These are phyloP conservation scores for Rhizopus sp. DNA, from an alignment of 371 early-diverging fungal genomes.

Conservation along the genomic window DNA sequence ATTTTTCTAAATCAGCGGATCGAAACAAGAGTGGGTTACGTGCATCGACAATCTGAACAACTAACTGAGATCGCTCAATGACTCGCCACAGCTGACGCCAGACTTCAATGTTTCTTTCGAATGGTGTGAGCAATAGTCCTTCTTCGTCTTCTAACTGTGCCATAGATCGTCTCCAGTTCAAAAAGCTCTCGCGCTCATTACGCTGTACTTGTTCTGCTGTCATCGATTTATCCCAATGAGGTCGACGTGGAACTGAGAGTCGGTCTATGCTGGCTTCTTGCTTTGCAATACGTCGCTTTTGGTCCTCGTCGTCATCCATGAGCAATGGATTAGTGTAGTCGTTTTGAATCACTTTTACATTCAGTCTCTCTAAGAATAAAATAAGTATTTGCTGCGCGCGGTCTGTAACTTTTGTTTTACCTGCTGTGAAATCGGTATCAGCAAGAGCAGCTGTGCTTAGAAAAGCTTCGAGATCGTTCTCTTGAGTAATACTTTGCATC, in stretches of 20 bases:
- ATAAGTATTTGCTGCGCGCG: background rate
- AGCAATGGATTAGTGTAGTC: constrained; percentile 83
- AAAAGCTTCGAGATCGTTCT: constrained; percentile 95
- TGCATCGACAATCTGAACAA: constrained; percentile 99
- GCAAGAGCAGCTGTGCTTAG: constrained; percentile 93
- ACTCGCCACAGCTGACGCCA: constrained; percentile 99
- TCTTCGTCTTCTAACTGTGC: constrained; percentile 90
- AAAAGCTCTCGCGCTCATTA: constrained; percentile 82
- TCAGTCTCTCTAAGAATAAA: constrained; percentile 66
- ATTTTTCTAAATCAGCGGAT: constrained; percentile 88
- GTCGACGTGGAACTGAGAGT: constrained; percentile 86
- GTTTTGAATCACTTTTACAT: constrained; percentile 83
- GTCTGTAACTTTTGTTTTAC: constrained; percentile 33
- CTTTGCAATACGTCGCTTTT: constrained; percentile 61
- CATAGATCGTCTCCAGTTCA: constrained; percentile 91
- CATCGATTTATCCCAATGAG: constrained; percentile 88
- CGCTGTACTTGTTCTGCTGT: constrained; percentile 82
- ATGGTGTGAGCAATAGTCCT: constrained; percentile 92
- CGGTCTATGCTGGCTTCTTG: constrained; percentile 75
- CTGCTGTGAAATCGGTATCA: constrained; percentile 95
- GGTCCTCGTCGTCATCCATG: constrained; percentile 76
- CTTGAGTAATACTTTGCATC: constrained; percentile 95
- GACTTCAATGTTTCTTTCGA: constrained; percentile 98
- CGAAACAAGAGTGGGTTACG: constrained; percentile 97
- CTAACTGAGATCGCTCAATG: constrained; percentile 94